phyloP scores from a whole-genome alignment of 1,284 basidiomycete species.

The Heliocybe sulcata region DNA sequence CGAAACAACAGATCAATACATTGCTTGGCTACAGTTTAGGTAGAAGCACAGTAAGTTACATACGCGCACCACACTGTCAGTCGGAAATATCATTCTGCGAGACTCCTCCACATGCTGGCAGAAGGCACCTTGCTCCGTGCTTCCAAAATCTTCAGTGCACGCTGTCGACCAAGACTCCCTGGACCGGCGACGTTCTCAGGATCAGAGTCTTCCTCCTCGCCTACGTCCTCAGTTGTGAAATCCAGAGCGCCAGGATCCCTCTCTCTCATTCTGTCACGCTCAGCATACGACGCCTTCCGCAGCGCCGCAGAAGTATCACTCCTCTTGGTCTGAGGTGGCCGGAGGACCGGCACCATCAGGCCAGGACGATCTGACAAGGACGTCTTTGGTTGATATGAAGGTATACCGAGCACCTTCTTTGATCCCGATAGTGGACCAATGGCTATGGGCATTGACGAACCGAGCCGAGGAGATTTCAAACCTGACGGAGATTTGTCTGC shows the following conservation, averaged over 20 bases:
- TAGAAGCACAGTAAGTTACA: neutral
- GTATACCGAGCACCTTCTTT: slow-evolving; percentile 29
- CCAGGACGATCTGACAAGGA: slow-evolving; percentile 31
- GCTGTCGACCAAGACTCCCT: slow-evolving; percentile 42
- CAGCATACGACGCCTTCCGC: slow-evolving; percentile 55
- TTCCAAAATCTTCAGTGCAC: slow-evolving; percentile 60
- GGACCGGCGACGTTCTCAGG: slow-evolving; percentile 23
- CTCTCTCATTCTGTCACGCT: slow-evolving; percentile 53
- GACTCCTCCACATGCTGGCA: slow-evolving; percentile 73
- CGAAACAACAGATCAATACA: neutral
- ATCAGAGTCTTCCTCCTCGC: slow-evolving; percentile 33
- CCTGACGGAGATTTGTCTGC: neutral
- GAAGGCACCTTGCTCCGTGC: slow-evolving; percentile 52
- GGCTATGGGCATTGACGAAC: slow-evolving; percentile 51
- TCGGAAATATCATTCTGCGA: slow-evolving; percentile 27
- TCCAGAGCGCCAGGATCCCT: slow-evolving; percentile 66
- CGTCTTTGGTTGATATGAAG: slow-evolving; percentile 50
- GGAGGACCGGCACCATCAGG: slow-evolving; percentile 15
- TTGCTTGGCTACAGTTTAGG: neutral
- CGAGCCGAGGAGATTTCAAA: neutral
- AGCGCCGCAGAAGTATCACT: slow-evolving; percentile 36
- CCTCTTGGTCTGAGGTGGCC: slow-evolving; percentile 5
- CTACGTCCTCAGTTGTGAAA: slow-evolving; percentile 38
- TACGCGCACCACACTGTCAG: neutral
- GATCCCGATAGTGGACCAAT: slow-evolving; percentile 34